phyloP scores from a whole-genome alignment of 768 basidiomycete species.

The Neoboletus brunneissimus region DNA sequence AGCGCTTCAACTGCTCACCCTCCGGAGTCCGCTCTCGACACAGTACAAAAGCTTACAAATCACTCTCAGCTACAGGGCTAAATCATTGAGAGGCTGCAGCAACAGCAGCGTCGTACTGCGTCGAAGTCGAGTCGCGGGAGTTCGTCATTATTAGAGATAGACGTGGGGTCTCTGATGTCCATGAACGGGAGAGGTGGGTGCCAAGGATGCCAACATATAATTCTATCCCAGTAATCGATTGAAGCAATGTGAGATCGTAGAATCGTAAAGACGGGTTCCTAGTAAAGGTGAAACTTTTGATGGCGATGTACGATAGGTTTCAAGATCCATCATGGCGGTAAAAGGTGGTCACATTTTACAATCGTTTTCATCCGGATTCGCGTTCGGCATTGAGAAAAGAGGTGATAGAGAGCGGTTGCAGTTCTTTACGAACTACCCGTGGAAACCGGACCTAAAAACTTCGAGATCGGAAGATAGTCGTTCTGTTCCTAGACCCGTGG shows the following conservation, averaged over 20 bases:
- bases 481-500: no score
- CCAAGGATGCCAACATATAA: no score
- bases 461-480: no score
- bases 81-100: neutral
- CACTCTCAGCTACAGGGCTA: neutral
- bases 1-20: neutral
- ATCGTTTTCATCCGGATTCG: neutral
- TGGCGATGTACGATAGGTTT: neutral
- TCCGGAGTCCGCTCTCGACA: neutral
- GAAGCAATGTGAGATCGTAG: no score
- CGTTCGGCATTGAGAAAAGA: neutral
- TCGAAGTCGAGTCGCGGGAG: no score
- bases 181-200: no score
- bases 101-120: no score
- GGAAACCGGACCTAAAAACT: no score
- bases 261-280: no score
- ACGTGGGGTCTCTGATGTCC: neutral
- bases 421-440: neutral
- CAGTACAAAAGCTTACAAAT: neutral
- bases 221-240: no score
- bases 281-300: no score
- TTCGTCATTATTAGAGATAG: neutral
- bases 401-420: neutral
- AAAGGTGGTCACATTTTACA: neutral
- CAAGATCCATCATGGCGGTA: neutral